Conservation (phyloP, 2,329 filamentous ascomycete genomes). For the Boeremia exigua region DNA sequence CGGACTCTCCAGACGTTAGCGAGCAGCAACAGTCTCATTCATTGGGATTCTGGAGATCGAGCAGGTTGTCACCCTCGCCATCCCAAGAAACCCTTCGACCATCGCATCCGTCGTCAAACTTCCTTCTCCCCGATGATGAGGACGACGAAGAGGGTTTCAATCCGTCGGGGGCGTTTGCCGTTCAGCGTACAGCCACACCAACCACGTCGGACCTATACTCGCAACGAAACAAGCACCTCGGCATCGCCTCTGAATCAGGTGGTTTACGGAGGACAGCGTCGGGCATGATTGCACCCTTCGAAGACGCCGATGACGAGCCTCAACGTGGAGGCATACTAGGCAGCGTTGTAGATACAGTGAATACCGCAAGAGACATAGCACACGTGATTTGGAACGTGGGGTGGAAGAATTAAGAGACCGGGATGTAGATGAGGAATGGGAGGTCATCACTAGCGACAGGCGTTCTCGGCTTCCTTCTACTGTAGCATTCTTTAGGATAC, state of each 20-base stretch:
- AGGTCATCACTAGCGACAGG: constrained; percentile 32
- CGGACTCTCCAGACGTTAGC: constrained; percentile 74
- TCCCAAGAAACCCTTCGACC: constrained; percentile 84
- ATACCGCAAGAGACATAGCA: constrained; percentile 68
- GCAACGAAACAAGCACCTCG: constrained; percentile 24
- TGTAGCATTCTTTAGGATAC: constrained; percentile 26
- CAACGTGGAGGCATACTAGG: constrained; percentile 70
- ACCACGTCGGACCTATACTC: constrained; percentile 41
- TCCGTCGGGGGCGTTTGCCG: constrained; percentile 46
- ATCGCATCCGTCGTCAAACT: constrained; percentile 68
- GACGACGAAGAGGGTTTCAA: constrained; percentile 55
- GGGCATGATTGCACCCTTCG: constrained; percentile 90
- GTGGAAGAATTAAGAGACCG: constrained; percentile 56
- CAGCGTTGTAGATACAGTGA: constrained; percentile 78
- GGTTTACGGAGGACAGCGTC: constrained; percentile 80
- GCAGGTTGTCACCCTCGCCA: constrained; percentile 70
- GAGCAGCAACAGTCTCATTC: constrained; percentile 56
- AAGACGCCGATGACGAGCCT: constrained; percentile 71
- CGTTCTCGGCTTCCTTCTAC: constrained; percentile 24
- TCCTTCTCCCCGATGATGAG: constrained; percentile 68
- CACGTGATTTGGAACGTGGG: constrained; percentile 73
- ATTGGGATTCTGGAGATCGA: constrained; percentile 53
- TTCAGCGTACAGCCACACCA: constrained; percentile 43
- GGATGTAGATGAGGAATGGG: constrained; percentile 1
- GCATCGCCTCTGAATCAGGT: constrained; percentile 32